Conservation (phyloP, 169 alveolate species). For the Cryptosporidium sp. region DNA sequence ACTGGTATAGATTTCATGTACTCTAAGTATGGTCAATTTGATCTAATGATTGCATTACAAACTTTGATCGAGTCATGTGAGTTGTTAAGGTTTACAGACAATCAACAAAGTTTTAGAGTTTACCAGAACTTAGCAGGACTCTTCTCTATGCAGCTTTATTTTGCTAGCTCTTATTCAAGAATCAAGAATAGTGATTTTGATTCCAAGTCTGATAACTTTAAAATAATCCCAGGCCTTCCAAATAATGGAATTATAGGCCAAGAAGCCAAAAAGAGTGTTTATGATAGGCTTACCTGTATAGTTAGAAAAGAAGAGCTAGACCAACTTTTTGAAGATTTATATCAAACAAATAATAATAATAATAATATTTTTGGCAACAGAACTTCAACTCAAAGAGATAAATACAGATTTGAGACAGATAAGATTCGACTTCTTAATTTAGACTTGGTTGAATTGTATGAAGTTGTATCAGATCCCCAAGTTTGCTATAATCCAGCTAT, state of each 20-base stretch:
- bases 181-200: not conserved
- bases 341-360: not conserved
- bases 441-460: constrained; percentile 38
- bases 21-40: constrained; percentile 50
- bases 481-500: constrained; percentile 48
- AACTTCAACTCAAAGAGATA: not conserved
- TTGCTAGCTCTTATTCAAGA: not conserved
- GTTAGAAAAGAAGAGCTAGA: constrained; percentile 2
- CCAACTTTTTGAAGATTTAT: constrained; percentile 8
- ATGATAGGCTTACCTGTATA: constrained; percentile 16
- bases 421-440: constrained; percentile 27
- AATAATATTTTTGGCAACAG: not conserved
- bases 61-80: constrained; percentile 32
- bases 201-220: not conserved
- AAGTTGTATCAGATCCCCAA: constrained; percentile 9
- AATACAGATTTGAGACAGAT: constrained; percentile 3
- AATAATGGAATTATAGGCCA: not conserved
- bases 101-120: constrained; percentile 21
- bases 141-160: constrained; percentile 43
- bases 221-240: not conserved
- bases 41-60: constrained; percentile 34
- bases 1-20: constrained; percentile 10
- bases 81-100: constrained; percentile 13
- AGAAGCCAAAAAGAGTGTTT: not conserved
- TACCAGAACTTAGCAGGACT: constrained; percentile 50